These are phyloP conservation scores for Mortierella sp. DNA, from an alignment of 371 early-diverging fungal genomes.

Conservation along the genomic window DNA sequence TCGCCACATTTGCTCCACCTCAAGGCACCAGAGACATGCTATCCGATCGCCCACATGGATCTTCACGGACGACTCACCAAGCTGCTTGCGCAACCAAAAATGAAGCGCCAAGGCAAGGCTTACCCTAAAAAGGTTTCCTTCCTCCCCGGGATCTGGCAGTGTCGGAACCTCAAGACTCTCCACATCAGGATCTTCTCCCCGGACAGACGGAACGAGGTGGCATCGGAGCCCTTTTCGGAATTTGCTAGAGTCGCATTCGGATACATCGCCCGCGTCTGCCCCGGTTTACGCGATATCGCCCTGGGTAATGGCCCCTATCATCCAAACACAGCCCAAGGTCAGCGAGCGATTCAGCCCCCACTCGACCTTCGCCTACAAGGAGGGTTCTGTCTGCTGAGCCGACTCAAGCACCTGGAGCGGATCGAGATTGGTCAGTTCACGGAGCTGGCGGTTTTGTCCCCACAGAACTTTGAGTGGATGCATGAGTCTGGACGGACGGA, in stretches of 20 bases:
- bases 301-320: background rate
- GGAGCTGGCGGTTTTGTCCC: background rate
- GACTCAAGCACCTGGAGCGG: background rate
- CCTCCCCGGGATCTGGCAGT: background rate
- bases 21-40: background rate
- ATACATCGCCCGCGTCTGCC: background rate
- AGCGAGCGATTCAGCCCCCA: background rate
- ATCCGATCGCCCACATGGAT: background rate
- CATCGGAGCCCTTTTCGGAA: background rate
- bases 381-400: background rate
- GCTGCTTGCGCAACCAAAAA: background rate
- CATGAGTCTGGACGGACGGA: background rate
- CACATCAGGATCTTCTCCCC: background rate
- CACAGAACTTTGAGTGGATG: background rate
- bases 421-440: background rate
- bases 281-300: background rate
- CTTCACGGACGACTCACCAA: background rate
- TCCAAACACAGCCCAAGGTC: too few species aligned
- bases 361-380: background rate
- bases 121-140: background rate
- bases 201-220: background rate
- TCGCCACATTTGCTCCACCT: slow-evolving; percentile 25
- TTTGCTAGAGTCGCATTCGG: background rate
- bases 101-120: background rate
- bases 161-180: background rate